Percentiles rank a stretch among this genome's conserved stretches.
phyloP scores from a whole-genome alignment of 805 yeast species.

The Ogataea dorogensis region DNA sequence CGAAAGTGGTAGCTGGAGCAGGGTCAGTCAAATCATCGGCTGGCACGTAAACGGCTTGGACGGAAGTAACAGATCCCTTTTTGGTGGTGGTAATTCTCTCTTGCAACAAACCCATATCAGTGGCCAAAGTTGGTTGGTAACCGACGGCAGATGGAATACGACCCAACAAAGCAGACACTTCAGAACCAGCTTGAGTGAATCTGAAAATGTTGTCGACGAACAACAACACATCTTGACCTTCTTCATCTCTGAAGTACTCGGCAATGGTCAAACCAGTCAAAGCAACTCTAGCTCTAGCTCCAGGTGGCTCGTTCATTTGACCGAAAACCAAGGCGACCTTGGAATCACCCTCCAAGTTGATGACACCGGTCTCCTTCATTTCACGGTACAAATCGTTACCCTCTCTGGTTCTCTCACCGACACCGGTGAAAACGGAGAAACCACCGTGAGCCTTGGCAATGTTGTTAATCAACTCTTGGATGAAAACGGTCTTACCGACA shows the following conservation, averaged over 20 bases:
- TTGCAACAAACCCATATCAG: conserved; percentile 99
- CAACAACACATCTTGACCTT: conserved; percentile 99
- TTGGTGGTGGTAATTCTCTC: conserved; percentile 99
- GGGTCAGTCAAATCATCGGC: conserved; percentile 99
- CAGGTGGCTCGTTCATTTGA: conserved; percentile 99
- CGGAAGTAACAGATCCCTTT: conserved; percentile 99
- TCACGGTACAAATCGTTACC: conserved; percentile 99
- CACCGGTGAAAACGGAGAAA: conserved; percentile 99
- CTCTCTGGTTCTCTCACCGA: conserved; percentile 99
- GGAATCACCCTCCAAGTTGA: conserved; percentile 98
- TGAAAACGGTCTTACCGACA: conserved; percentile 99
- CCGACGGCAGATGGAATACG: conserved; percentile 99
- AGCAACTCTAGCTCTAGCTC: conserved; percentile 99
- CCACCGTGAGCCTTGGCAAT: conserved; percentile 99
- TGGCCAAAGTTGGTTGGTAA: conserved; percentile 99
- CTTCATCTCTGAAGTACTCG: conserved; percentile 99
- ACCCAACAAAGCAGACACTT: conserved; percentile 98
- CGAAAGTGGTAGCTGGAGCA: conserved; percentile 99
- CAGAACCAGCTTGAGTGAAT: conserved; percentile 99
- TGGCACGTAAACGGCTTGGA: conserved; percentile 99
- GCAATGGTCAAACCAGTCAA: conserved; percentile 99
- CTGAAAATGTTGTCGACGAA: conserved; percentile 99
- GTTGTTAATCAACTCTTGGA: conserved; percentile 99
- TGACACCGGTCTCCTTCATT: conserved; percentile 99
- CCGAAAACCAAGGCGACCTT: conserved; percentile 99